Base-by-base conservation (phyloP, 2,329 filamentous ascomycete species). In the Fusarium multiceps region DNA sequence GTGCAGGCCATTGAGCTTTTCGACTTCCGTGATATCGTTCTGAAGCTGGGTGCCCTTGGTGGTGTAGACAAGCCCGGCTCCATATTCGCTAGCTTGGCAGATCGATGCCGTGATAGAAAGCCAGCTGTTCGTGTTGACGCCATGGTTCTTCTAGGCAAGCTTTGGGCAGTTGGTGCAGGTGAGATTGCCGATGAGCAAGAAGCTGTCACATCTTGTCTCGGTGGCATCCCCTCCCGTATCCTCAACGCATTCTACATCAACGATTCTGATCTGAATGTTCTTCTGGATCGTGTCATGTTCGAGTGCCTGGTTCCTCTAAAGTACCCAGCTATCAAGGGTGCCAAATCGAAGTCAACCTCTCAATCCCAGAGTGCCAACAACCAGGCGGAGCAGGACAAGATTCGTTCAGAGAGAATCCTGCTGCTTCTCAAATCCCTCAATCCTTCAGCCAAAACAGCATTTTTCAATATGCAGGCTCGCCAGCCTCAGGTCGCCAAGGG, bases 91-190 rank as follows among this genome's bases (percentile, higher is more conserved):
- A 93, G 91, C 68, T 86, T 99, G 27, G 93, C 93, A 28, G 94
- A 98, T 76, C 89, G 96, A 69, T 93, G 93, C 71, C 93, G 94
- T 73, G 97, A 99, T 81, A 91, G 91, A 67, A 95, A 92, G 77
- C 88, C 90, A 16, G 84, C 88, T 43, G 93, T 99, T 13, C 92
- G 95, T 60, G 89, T 92, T 41, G 93, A 95, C 73, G 94, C 93
- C 25, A 97, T 97, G 88, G 91, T 90, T 53, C 85, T 97, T 11
- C 83, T 98, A 2, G 93, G 89, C 13, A 93, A 90, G 66, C 90
- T 98, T 28, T 99, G 96, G 96, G 94, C 93, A n/a, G 94, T 97
- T 20, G 95, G 93, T 14, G 89, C 91, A 20, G 93, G 93, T 20
- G 94, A 97, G 74, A 92, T 99, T 73, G 90, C 93, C 25, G 89